A percentile compares a stretch with the other conserved stretches of the same genome.
phyloP scores from a whole-genome alignment of 2,329 filamentous ascomycete species.

The Fusarium nygamai region DNA sequence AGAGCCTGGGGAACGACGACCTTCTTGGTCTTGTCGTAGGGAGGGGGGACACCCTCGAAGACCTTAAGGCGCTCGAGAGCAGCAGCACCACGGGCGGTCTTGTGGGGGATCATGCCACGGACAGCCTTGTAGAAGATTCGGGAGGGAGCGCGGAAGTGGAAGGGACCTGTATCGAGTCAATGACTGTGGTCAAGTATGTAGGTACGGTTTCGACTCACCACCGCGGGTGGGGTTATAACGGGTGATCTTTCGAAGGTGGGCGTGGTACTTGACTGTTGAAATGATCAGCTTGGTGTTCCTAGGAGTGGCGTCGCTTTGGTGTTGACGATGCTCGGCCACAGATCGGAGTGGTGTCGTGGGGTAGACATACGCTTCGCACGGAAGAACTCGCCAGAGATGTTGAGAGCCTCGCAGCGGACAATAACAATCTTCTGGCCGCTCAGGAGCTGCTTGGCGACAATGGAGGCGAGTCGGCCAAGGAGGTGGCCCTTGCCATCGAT shows the following conservation, averaged over 20 bases:
- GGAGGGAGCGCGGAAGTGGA: slow-evolving; percentile 99
- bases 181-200: slow-evolving; percentile 47
- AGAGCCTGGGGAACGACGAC: slow-evolving; percentile 99
- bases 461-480: slow-evolving; percentile 97
- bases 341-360: slow-evolving; percentile 26
- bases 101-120: slow-evolving; percentile 99
- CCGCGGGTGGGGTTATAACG: slow-evolving; percentile 99
- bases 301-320: slow-evolving; percentile 10
- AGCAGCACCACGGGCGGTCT: slow-evolving; percentile 96
- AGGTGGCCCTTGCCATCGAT: slow-evolving; percentile 99
- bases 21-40: slow-evolving; percentile 99
- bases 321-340: slow-evolving; percentile 31
- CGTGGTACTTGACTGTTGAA: slow-evolving; percentile 96
- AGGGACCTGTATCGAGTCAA: slow-evolving; percentile 74
- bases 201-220: slow-evolving; percentile 69
- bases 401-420: slow-evolving; percentile 98
- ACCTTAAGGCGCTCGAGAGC: slow-evolving; percentile 99
- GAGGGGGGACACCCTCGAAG: slow-evolving; percentile 98
- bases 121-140: slow-evolving; percentile 99
- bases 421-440: slow-evolving; percentile 99
- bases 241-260: slow-evolving; percentile 99
- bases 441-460: slow-evolving; percentile 98
- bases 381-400: slow-evolving; percentile 99
- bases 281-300: slow-evolving; percentile 56
- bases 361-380: slow-evolving; percentile 95